Evolutionary conservation across 75 land plant genomes (phyloP), one percentile per base, ranked within the genome.

Genomic region (Gnetum montanum): DNA sequence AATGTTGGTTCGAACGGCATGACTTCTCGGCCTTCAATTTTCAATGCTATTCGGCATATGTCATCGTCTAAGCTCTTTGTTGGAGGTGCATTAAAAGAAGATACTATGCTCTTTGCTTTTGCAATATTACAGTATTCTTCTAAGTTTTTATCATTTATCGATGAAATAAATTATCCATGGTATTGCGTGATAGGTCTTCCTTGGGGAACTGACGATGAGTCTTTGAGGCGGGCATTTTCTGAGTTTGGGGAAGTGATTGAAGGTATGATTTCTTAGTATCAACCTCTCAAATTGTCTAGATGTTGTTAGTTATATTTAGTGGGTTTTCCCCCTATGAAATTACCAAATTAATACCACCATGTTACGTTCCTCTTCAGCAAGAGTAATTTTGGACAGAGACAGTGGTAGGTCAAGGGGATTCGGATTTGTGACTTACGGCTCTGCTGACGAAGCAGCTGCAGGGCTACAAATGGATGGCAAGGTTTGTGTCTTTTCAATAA

Each of bases 381-480:
- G 65, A 33, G 74, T 86, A 49, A 84, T 86, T 35, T 60, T 57
- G 31, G 91, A 86, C 47, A 83, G 91, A 63, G 91, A 86, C 36
- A 75, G 75, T 53, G 91, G 91, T 30, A 72, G 78, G 61, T 86
- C 91, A 63, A 76, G 84, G 61, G 91, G 91, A 8, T 86, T 86
- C 71, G 91, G 91, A 24, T 86, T 86, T 57, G 91, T 86, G 46
- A 84, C 58, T 56, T 86, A 62, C 54, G 51, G 40, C 8, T 45
- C 2, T 45, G 72, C 47, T 37, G 70, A 70, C 27, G 64, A 72
- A 49, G 91, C 91, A 0, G 52, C 68, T 24, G 27, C 54, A 13
- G 91, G 88, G 18, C 30, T 84, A 49, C 67, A 54, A 45, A 84
- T 86, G 91, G 88, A 86, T 66, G 88, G 91, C 46, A 75, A 74